These are phyloP conservation scores for Picea glauca DNA, from an alignment of 75 land plant genomes.

Conservation along the genomic window DNA sequence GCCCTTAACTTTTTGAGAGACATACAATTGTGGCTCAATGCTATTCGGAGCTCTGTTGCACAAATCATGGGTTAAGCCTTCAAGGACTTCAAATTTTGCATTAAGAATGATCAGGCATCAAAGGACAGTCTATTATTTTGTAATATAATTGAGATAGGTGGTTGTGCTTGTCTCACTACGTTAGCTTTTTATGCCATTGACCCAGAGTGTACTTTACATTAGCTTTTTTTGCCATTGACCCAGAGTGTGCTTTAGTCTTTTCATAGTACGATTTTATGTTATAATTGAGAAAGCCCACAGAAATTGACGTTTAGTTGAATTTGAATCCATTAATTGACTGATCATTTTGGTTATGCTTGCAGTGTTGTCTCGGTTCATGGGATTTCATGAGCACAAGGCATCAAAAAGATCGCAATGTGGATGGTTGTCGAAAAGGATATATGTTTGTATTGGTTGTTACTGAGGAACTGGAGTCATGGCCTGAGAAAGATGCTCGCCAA, in stretches of 20 bases:
- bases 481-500: constrained; percentile 16
- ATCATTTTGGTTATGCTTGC: constrained; percentile 11
- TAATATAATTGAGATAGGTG: neutral
- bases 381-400: constrained; percentile 55
- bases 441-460: constrained; percentile 67
- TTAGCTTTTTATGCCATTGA: no score
- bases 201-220: no score
- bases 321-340: no score
- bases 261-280: no score
- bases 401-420: constrained; percentile 20
- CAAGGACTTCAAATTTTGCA: neutral
- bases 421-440: constrained; percentile 37
- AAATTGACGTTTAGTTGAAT: no score
- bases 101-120: neutral
- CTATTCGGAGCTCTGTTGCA: neutral
- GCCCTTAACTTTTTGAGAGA: no score
- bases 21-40: no score
- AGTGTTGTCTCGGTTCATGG: constrained; percentile 67
- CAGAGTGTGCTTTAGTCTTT: no score
- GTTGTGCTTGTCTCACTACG: no score
- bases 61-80: neutral
- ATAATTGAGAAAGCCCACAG: no score
- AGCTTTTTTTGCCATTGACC: no score
- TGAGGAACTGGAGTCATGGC: constrained; percentile 61
- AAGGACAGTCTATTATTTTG: neutral